phyloP scores from a whole-genome alignment of 2,329 filamentous ascomycete species.

The Claviceps cyperi region DNA sequence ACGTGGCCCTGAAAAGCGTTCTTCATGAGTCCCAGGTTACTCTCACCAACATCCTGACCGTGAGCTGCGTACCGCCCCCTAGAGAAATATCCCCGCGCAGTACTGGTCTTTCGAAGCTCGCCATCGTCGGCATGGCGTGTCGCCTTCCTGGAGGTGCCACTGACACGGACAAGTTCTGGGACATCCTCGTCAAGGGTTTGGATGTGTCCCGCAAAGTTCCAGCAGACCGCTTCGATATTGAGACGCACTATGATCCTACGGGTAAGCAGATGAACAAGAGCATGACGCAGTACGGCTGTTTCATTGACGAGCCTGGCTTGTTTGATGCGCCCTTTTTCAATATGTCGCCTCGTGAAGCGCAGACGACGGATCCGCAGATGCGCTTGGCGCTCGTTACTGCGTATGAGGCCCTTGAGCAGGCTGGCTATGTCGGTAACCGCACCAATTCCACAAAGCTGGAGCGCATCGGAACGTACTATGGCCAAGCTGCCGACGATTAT shows the following conservation, averaged over 20 bases:
- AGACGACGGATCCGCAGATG: constrained; percentile 61
- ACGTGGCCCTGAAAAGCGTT: not conserved
- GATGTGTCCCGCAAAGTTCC: constrained; percentile 49
- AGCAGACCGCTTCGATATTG: constrained; percentile 47
- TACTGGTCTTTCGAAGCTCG: constrained; percentile 43
- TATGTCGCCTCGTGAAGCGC: constrained; percentile 61
- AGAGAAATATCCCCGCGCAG: not conserved
- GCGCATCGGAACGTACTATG: constrained; percentile 60
- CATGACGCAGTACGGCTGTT: constrained; percentile 55
- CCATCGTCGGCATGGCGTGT: constrained; percentile 55
- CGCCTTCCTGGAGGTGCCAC: constrained; percentile 28
- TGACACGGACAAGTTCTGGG: constrained; percentile 16
- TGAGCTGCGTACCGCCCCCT: not conserved
- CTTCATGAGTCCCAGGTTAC: not conserved
- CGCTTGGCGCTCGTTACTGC: constrained; percentile 56
- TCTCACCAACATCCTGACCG: not conserved
- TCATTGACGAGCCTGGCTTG: constrained; percentile 49
- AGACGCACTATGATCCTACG: constrained; percentile 50
- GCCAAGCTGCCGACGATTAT: constrained; percentile 26
- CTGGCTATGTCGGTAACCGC: constrained; percentile 30
- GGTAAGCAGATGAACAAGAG: constrained; percentile 53
- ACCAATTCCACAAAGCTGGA: constrained; percentile 34
- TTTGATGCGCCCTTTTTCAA: constrained; percentile 69
- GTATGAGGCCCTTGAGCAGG: constrained; percentile 66
- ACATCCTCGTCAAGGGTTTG: constrained; percentile 19